Base-by-base conservation (phyloP, 1,284 basidiomycete species). In the Cryptococcus sp. region DNA sequence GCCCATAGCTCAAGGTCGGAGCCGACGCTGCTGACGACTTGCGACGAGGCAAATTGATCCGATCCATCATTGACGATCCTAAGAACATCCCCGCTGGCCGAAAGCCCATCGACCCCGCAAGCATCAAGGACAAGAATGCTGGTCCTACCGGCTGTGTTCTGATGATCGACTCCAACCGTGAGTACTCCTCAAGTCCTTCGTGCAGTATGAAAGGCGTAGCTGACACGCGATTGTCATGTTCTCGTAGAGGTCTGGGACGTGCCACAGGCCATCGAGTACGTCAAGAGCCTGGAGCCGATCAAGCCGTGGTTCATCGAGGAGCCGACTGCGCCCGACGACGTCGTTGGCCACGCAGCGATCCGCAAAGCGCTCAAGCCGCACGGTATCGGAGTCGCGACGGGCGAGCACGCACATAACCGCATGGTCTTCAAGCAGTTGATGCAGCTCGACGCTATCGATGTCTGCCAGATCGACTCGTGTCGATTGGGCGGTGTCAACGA, bases 221-320 rank as follows among this genome's bases (percentile, higher is more conserved):
- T 45, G 42, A 47, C 40, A 41, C 22, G 15, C 19, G 1, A 17
- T 3, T 42, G 16, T 19, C 10, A 2, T 35, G 8, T 2, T 35
- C 10, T 35, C 31, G 45, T 60, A 74, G 74, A 81, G 79, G 91
- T 97, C 20, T 97, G 93, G 93, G 93, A 96, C 70, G 94, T 97
- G 19, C 83, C 87, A 45, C 85, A 94, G 78, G 93, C 93, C 3
- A 89, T 96, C 71, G 90, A 94, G 54, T 96, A 94, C 78, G 90
- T 95, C 67, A 87, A 87, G 72, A 83, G 86, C 63, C 83, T 97
- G 40, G 84, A 85, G 68, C 85, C 86, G 57, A 86, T 94, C 77
- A 90, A 88, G 72, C 93, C 93, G n/a, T 97, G 93, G 94, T 96
- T 94, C 81, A 95, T 95, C 69, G 93, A 96, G 74, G 93, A 95